These are phyloP conservation scores for Parasitella parasitica DNA, from an alignment of 371 early-diverging fungal genomes.

Conservation along the genomic window DNA sequence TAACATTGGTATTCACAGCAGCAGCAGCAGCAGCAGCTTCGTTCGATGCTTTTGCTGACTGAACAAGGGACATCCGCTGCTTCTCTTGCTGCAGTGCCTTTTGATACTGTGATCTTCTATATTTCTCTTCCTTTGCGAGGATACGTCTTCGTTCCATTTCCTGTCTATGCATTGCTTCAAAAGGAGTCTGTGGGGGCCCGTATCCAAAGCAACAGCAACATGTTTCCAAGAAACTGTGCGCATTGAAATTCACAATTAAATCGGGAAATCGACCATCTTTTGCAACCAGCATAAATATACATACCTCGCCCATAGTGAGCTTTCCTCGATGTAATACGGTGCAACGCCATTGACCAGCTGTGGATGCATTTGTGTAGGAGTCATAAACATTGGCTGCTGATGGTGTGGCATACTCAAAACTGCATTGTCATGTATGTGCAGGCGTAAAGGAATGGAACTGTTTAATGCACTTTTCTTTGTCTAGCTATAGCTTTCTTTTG, in stretches of 20 bases:
- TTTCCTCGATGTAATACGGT: neutral
- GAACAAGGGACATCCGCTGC: neutral
- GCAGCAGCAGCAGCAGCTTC: neutral
- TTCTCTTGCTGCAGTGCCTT: constrained; percentile 8
- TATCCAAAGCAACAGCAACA: constrained; percentile 12
- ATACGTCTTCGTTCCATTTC: constrained; percentile 6
- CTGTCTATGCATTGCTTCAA: neutral
- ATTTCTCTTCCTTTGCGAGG: constrained; percentile 2
- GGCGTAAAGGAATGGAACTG: neutral
- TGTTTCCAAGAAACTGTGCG: constrained; percentile 1
- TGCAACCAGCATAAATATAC: neutral
- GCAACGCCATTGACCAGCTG: neutral
- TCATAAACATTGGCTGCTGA: neutral
- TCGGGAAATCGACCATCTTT: neutral
- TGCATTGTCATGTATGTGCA: neutral
- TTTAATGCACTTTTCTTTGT: neutral
- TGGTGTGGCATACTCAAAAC: no score
- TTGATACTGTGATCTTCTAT: constrained; percentile 1
- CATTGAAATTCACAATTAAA: neutral
- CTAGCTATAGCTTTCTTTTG: neutral
- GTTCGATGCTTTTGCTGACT: neutral
- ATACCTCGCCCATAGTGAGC: neutral
- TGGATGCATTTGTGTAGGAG: neutral
- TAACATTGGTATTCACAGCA: neutral
- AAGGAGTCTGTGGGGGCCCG: constrained; percentile 4